Percentiles rank a stretch among this genome's conserved stretches.
Evolutionary conservation across 2,329 filamentous ascomycete species (phyloP).

Genomic region (Claviceps sp.): DNA sequence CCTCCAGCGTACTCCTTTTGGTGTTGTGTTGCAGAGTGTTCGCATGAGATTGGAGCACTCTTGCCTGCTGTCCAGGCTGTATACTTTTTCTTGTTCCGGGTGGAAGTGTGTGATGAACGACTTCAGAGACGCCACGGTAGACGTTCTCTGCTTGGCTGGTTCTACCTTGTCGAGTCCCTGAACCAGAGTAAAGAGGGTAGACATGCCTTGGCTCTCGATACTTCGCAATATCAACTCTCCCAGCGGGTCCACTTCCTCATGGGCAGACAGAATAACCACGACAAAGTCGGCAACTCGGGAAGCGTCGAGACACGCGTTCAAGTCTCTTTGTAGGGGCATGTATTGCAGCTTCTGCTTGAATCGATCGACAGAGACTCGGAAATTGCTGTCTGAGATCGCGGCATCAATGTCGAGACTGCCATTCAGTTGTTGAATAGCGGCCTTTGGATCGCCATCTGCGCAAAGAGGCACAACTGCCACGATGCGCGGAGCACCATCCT

Average conservation of each 20-base stretch:
- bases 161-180: slow-evolving; percentile 68
- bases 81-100: slow-evolving; percentile 79
- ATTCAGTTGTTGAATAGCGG: slow-evolving; percentile 59
- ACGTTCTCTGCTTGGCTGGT: slow-evolving; percentile 61
- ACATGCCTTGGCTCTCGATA: slow-evolving; percentile 88
- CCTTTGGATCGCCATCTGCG: slow-evolving; percentile 51
- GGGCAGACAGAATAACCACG: slow-evolving; percentile 68
- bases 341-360: slow-evolving; percentile 96
- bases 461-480: slow-evolving; percentile 82
- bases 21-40: slow-evolving; percentile 79
- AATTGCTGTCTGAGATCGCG: slow-evolving; percentile 44
- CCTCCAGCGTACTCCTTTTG: slow-evolving; percentile 90
- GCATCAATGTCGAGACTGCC: slow-evolving; percentile 65
- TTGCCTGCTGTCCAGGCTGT: slow-evolving; percentile 75
- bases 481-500: slow-evolving; percentile 74
- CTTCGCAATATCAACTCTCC: slow-evolving; percentile 77
- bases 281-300: slow-evolving; percentile 86
- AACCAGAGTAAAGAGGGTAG: slow-evolving; percentile 77
- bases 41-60: slow-evolving; percentile 86
- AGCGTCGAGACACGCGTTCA: slow-evolving; percentile 70
- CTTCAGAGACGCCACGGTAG: slow-evolving; percentile 70
- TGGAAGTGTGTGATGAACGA: slow-evolving; percentile 94
- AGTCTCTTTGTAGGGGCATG: slow-evolving; percentile 57
- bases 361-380: slow-evolving; percentile 63
- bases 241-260: slow-evolving; percentile 69